These are phyloP conservation scores for Lasiodiplodia gonubiensis DNA, from an alignment of 2,329 filamentous ascomycete genomes.

Conservation along the genomic window DNA sequence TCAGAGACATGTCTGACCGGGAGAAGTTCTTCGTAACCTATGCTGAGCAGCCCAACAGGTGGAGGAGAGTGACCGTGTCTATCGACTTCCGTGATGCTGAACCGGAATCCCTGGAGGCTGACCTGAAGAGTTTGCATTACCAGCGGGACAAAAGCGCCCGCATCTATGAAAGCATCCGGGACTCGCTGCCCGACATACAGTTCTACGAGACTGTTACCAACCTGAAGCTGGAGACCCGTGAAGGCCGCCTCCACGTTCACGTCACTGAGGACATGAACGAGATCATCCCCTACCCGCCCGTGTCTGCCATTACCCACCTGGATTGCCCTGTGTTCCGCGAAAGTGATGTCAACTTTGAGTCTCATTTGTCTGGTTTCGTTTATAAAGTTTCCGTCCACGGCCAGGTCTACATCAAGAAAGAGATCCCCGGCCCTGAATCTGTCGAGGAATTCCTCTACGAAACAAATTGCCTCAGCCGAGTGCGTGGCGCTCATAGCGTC, in stretches of 20 bases:
- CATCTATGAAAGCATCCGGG: conserved; percentile 28
- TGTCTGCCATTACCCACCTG: conserved; percentile 76
- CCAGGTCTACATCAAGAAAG: conserved; percentile 88
- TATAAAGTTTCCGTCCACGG: conserved; percentile 83
- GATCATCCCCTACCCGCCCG: conserved; percentile 83
- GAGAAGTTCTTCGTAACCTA: conserved; percentile 99
- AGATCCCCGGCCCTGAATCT: conserved; percentile 93
- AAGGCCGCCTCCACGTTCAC: conserved; percentile 89
- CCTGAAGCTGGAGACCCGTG: conserved; percentile 86
- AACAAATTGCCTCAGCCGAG: conserved; percentile 86
- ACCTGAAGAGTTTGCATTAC: conserved; percentile 76
- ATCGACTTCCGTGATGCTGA: conserved; percentile 87
- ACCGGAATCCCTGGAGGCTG: conserved; percentile 81
- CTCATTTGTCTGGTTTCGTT: conserved; percentile 95
- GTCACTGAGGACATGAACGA: conserved; percentile 98
- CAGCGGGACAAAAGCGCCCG: conserved; percentile 75
- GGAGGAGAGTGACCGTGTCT: conserved; percentile 90
- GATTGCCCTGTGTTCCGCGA: conserved; percentile 66
- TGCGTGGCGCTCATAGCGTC: conserved; percentile 75
- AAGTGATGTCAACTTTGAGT: conserved; percentile 79
- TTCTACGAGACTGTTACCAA: conserved; percentile 98
- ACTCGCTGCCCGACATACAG: conserved; percentile 89
- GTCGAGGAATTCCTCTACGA: conserved; percentile 98
- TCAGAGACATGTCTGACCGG: conserved; percentile 86
- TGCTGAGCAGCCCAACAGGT: conserved; percentile 76